These are phyloP conservation scores for Apostasia ramifera DNA, from an alignment of 106 monocot species.

Conservation along the genomic window DNA sequence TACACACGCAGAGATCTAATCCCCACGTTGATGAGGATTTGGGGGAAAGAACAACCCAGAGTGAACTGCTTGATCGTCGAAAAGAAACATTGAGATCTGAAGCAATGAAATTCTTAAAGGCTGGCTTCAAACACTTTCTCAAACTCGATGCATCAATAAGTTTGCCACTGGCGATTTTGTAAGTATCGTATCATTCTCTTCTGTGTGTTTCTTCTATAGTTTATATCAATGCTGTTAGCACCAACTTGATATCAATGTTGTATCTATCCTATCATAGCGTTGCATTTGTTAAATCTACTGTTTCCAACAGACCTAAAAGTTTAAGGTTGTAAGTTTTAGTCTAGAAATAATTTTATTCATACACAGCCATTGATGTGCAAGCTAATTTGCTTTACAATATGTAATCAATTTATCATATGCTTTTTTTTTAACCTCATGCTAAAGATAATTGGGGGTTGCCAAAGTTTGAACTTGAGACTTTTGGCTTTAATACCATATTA, in stretches of 20 bases:
- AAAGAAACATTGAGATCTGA: slow-evolving; percentile 5
- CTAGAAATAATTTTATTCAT: too few relatives aligned
- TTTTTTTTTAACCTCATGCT: too few relatives aligned
- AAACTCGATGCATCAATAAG: slow-evolving; percentile 53
- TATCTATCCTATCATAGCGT: background rate
- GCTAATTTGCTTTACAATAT: too few relatives aligned
- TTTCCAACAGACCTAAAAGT: background rate
- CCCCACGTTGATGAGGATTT: slow-evolving; percentile 13
- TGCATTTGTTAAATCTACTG: too few relatives aligned
- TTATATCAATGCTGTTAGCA: background rate
- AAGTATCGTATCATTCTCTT: slow-evolving; percentile 19
- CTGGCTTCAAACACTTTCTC: slow-evolving; percentile 27
- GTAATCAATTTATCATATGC: too few relatives aligned
- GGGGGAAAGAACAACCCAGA: slow-evolving; percentile 9
- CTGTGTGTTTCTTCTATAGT: background rate
- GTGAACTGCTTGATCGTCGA: slow-evolving; percentile 10
- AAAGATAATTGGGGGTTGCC: too few relatives aligned
- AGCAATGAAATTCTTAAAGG: slow-evolving; percentile 20
- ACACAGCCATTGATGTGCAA: too few relatives aligned
- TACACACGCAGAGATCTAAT: slow-evolving; percentile 29
- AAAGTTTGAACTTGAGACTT: too few relatives aligned
- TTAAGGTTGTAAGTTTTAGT: too few relatives aligned
- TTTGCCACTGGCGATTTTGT: slow-evolving; percentile 54
- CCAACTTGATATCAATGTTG: background rate
- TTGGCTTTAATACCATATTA: too few relatives aligned